Percentiles rank a stretch among this genome's conserved stretches.
phyloP scores from a whole-genome alignment of 2,329 filamentous ascomycete genomes.

The Pseudocercospora macadamiae region DNA sequence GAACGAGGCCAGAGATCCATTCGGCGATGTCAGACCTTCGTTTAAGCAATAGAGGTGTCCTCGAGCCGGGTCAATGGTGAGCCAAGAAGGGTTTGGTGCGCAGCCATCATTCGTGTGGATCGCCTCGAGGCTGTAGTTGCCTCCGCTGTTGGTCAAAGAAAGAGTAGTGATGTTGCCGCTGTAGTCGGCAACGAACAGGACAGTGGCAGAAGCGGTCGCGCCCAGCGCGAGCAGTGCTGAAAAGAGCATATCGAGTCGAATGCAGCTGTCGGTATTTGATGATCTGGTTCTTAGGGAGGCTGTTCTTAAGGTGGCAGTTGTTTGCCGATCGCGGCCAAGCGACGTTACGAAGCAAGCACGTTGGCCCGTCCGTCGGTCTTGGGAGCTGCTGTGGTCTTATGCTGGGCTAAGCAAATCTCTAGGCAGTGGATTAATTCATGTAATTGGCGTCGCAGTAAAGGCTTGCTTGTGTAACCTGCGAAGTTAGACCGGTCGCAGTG shows the following conservation, averaged over 20 bases:
- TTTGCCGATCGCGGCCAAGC: not conserved
- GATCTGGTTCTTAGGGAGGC: not conserved
- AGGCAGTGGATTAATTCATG: not conserved
- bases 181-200: slow-evolving; percentile 51
- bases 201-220: slow-evolving; percentile 35
- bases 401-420: not conserved
- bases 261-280: not conserved
- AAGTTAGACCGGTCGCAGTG: slow-evolving; percentile 2
- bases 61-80: slow-evolving; percentile 57
- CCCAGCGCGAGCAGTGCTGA: slow-evolving; percentile 24
- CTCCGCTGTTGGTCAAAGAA: slow-evolving; percentile 36
- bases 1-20: slow-evolving; percentile 54
- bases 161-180: slow-evolving; percentile 49
- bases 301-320: slow-evolving; percentile 1
- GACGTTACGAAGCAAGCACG: slow-evolving; percentile 1
- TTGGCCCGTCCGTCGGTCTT: not conserved
- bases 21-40: slow-evolving; percentile 55
- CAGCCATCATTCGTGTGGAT: slow-evolving; percentile 54
- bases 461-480: not conserved
- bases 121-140: slow-evolving; percentile 45
- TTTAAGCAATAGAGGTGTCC: slow-evolving; percentile 62
- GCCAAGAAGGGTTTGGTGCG: slow-evolving; percentile 61
- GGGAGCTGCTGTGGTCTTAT: slow-evolving; percentile 2
- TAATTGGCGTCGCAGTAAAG: slow-evolving; percentile 10
- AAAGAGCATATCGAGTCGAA: slow-evolving; percentile 15